Percentiles rank a stretch among this genome's conserved stretches.
Evolutionary conservation across 371 early-diverging fungal species (phyloP).

Genomic region (Mortierella sp.): DNA sequence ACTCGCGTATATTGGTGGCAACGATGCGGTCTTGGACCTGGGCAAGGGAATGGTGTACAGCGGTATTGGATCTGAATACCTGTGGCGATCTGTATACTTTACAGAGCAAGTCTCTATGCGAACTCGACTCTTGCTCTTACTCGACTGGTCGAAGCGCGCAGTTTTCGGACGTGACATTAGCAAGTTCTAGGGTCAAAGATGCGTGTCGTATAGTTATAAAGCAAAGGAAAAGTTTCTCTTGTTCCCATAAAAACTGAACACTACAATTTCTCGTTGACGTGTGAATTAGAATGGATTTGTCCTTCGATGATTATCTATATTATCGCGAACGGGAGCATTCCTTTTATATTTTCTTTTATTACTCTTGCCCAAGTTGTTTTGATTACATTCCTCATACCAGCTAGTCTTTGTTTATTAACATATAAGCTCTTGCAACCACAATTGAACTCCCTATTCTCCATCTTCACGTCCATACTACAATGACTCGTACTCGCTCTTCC

Average conservation of each 20-base stretch:
- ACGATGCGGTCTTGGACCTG: conserved; percentile 74
- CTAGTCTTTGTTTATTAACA: not conserved
- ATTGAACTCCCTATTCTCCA: not conserved
- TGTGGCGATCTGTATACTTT: conserved; percentile 78
- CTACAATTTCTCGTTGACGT: not conserved
- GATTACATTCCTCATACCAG: no score
- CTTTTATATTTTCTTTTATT: not conserved
- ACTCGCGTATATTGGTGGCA: conserved; percentile 87
- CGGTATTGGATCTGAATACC: conserved; percentile 72
- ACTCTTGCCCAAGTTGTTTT: not conserved
- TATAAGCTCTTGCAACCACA: not conserved
- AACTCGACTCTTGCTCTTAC: conserved; percentile 70
- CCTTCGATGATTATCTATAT: not conserved
- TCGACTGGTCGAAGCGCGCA: conserved; percentile 71
- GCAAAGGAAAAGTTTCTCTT: not conserved
- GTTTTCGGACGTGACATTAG: conserved; percentile 77
- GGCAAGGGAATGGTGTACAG: conserved; percentile 70
- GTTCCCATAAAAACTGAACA: not conserved
- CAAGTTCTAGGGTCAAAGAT: conserved; percentile 56
- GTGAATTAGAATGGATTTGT: conserved; percentile 7
- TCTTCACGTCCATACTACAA: no score
- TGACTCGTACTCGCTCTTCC: no score
- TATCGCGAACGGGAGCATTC: no score
- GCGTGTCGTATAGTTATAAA: not conserved
- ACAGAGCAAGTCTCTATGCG: conserved; percentile 68